Evolutionary conservation across 1,139 yeast genomes (phyloP), one percentile per base, ranked within the genome.

Genomic region (Zygosaccharomyces pseudobailii): DNA sequence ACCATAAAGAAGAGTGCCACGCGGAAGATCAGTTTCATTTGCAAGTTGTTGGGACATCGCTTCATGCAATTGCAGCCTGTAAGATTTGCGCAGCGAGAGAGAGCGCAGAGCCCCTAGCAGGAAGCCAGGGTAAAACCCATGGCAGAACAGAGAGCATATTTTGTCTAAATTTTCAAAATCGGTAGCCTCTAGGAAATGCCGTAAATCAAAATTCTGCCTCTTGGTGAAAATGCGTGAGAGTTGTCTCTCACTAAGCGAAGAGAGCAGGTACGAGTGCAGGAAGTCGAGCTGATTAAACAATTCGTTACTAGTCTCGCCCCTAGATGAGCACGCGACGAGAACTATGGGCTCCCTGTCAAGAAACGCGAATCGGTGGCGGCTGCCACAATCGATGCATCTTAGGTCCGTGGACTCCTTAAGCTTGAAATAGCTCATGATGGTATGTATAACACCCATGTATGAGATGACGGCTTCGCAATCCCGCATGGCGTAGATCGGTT

Each of bases 401-500:
- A 76, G 51, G 21, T 65, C 59, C 3, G 65, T 51, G 4, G 61
- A 59, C 36, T 57, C 64, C 52, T 52, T 59, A 24, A 67, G 52
- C 43, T 65, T 61, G 50, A 73, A 74, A 33, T 71, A 70, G 39
- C 62, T 65, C 19, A 73, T 62, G 7, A 74, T 61, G 0, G 78
- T 73, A 50, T 73, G 74, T 2, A 74, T 60, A 9, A 72, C 61
- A 1, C 92, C 94, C 71, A 87, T 80, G 59, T 86, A 85, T 1
- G 92, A 87, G 41, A 86, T 71, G 0, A 85, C 72, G 42, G 80
- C 83, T 51, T 88, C 95, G 0, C 80, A 70, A 3, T 96, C 96
- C 61, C 83, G 76, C 73, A 85, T 73, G 1, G 95, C 79, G 65
- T 84, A 92, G 6, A 92, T 86, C 1, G 96, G 97, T 64, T 92